phyloP scores from a whole-genome alignment of 208 protist species.

The Trichomonas tenax region DNA sequence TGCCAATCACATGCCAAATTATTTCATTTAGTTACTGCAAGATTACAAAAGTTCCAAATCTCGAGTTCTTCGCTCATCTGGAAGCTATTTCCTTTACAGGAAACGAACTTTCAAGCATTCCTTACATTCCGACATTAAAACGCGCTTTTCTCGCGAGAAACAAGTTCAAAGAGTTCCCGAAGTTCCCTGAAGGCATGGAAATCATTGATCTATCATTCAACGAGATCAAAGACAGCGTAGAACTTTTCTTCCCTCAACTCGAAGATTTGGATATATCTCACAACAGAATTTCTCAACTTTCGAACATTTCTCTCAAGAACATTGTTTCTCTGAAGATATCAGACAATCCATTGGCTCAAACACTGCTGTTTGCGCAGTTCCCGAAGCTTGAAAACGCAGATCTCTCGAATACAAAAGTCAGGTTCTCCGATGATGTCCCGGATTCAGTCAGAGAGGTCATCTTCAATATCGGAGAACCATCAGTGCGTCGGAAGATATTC shows the following conservation, averaged over 20 bases:
- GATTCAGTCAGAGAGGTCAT: not conserved
- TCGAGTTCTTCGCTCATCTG: not conserved
- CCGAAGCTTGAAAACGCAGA: not conserved
- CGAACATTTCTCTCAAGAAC: too few species aligned
- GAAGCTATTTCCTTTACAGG: not conserved
- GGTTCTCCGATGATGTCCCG: not conserved
- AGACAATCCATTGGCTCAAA: not conserved
- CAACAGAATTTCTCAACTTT: not conserved
- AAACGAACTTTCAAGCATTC: not conserved
- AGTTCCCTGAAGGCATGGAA: not conserved
- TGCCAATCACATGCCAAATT: not conserved
- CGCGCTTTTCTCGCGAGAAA: not conserved
- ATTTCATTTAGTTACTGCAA: not conserved
- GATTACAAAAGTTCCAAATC: not conserved
- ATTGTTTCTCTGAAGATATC: not conserved
- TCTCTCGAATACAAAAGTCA: not conserved
- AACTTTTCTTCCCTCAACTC: not conserved
- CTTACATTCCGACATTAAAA: not conserved
- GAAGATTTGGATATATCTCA: not conserved
- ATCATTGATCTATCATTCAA: not conserved
- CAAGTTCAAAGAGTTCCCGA: not conserved
- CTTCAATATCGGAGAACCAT: not conserved
- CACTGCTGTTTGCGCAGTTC: not conserved
- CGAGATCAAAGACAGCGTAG: not conserved
- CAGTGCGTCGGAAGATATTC: not conserved